phyloP scores from a whole-genome alignment of 805 yeast species.

The Teunomyces lycoperdinae region DNA sequence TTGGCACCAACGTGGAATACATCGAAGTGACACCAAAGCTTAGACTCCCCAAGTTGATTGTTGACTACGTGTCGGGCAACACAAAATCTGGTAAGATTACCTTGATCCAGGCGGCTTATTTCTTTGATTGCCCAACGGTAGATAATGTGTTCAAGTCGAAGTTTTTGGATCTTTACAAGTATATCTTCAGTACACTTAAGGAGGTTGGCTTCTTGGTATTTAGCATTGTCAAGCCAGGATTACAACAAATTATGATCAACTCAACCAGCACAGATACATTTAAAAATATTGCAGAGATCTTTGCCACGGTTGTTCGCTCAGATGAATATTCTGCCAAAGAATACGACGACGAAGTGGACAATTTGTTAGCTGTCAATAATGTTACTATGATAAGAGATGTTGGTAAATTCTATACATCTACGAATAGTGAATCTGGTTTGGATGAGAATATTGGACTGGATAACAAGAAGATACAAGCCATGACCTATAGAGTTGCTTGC shows the following conservation, averaged over 20 bases:
- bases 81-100: slow-evolving; percentile 19
- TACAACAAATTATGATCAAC: slow-evolving; percentile 26
- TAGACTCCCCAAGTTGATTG: slow-evolving; percentile 26
- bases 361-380: slow-evolving; percentile 14
- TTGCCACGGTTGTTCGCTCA: slow-evolving; percentile 9
- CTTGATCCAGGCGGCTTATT: slow-evolving; percentile 28
- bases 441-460: slow-evolving; percentile 12
- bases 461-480: slow-evolving; percentile 24
- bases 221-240: slow-evolving; percentile 28
- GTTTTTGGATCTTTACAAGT: slow-evolving; percentile 28
- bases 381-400: slow-evolving; percentile 11
- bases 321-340: slow-evolving; percentile 15
- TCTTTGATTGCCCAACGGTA: slow-evolving; percentile 27
- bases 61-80: slow-evolving; percentile 23
- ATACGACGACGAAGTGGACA: slow-evolving; percentile 12
- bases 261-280: slow-evolving; percentile 26
- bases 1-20: slow-evolving; percentile 16
- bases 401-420: slow-evolving; percentile 3
- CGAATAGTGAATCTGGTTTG: slow-evolving; percentile 12
- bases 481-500: slow-evolving; percentile 38
- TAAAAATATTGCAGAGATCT: slow-evolving; percentile 26
- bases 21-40: slow-evolving; percentile 6
- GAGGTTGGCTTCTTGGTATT: slow-evolving; percentile 24
- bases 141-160: slow-evolving; percentile 27
- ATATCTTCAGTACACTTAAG: slow-evolving; percentile 20